A percentile compares a stretch with the other conserved stretches of the same genome.
Evolutionary conservation across 2,329 filamentous ascomycete species (phyloP).

Genomic region (Cercospora sp.): DNA sequence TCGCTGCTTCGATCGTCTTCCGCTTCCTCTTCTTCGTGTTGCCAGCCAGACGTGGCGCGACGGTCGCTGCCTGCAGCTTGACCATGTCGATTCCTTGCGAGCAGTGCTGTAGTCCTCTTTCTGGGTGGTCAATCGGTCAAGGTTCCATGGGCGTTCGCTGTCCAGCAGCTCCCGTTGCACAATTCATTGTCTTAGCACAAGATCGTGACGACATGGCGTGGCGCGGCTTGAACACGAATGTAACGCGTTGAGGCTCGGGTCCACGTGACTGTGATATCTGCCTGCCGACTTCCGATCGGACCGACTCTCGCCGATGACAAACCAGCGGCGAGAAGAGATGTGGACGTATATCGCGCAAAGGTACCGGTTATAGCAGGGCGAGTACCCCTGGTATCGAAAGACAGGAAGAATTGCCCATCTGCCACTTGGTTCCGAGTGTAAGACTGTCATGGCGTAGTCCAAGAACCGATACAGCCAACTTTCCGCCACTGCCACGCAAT

Average conservation of each 20-base stretch:
- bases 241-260: background rate
- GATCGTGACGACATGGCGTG: constrained; percentile 11
- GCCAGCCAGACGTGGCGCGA: constrained; percentile 14
- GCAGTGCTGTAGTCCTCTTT: background rate
- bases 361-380: background rate
- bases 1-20: constrained; percentile 14
- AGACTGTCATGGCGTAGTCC: constrained; percentile 24
- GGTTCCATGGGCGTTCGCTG: background rate
- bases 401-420: background rate
- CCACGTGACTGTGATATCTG: background rate
- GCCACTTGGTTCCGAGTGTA: background rate
- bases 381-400: background rate
- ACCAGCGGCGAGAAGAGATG: background rate
- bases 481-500: constrained; percentile 5
- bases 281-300: constrained; percentile 1
- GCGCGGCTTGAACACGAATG: background rate
- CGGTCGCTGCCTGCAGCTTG: constrained; percentile 51
- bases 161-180: background rate
- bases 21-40: constrained; percentile 23
- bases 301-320: constrained; percentile 6
- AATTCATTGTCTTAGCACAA: background rate
- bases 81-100: constrained; percentile 40
- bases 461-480: constrained; percentile 1
- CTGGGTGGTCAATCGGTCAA: background rate
- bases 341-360: constrained; percentile 10